phyloP scores from a whole-genome alignment of 169 alveolate species.

The Plasmodium billcollinsi region DNA sequence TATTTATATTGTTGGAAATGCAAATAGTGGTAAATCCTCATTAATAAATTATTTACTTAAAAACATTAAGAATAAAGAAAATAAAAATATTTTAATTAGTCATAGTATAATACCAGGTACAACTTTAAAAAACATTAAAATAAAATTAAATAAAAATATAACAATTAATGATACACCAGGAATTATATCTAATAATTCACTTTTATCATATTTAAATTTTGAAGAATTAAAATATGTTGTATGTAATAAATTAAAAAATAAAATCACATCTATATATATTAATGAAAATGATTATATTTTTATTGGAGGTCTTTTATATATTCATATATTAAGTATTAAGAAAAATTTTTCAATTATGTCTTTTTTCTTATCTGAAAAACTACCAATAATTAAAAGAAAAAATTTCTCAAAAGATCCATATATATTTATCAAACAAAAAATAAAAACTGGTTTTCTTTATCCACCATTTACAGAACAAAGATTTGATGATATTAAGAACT shows the following conservation, averaged over 20 bases:
- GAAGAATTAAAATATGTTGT: conserved; percentile 78
- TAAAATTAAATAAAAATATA: conserved; percentile 77
- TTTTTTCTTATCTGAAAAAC: conserved; percentile 67
- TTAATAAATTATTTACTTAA: conserved; percentile 56
- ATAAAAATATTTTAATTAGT: conserved; percentile 33
- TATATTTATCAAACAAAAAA: conserved; percentile 43
- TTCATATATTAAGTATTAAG: conserved; percentile 64
- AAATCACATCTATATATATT: conserved; percentile 50
- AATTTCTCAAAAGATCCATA: conserved; percentile 39
- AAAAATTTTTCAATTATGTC: conserved; percentile 48
- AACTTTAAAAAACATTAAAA: conserved; percentile 80
- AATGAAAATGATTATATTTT: conserved; percentile 74
- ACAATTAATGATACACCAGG: conserved; percentile 87
- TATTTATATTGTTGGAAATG: conserved; percentile 70
- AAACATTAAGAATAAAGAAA: conserved; percentile 16
- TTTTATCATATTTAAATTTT: conserved; percentile 79
- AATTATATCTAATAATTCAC: conserved; percentile 79
- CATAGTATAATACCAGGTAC: conserved; percentile 87
- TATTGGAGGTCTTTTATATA: conserved; percentile 65
- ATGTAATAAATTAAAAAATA: conserved; percentile 60
- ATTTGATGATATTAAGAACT: conserved; percentile 43
- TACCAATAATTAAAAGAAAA: conserved; percentile 72
- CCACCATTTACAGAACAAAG: conserved; percentile 68
- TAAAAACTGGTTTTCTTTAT: conserved; percentile 59
- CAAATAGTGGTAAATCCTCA: conserved; percentile 65